phyloP scores from a whole-genome alignment of 1,284 basidiomycete species.

The Sutorius eximius region DNA sequence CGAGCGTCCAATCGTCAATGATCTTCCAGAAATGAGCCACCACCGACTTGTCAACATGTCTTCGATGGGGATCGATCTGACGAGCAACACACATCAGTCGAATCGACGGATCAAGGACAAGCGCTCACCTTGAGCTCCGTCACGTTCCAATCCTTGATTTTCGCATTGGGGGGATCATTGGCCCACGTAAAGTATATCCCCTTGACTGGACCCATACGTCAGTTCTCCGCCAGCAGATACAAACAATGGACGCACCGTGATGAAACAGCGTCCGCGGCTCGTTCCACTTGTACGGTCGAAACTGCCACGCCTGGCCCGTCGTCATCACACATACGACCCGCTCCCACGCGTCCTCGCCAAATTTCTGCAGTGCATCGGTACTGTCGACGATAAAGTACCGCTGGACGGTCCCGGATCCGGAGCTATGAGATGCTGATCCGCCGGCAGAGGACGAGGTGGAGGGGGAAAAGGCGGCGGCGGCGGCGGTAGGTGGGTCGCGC shows the following conservation, averaged over 20 bases:
- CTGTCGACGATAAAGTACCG: conserved; percentile 88
- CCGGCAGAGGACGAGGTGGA: neutral
- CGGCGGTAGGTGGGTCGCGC: conserved; percentile 59
- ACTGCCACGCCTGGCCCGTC: conserved; percentile 96
- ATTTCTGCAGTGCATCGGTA: conserved; percentile 88
- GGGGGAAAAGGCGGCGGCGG: conserved; percentile 14
- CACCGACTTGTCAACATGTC: conserved; percentile 94
- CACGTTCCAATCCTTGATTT: conserved; percentile 96
- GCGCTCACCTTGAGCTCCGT: conserved; percentile 78
- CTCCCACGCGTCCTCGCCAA: conserved; percentile 91
- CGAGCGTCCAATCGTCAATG: conserved; percentile 81
- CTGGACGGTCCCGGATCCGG: conserved; percentile 24
- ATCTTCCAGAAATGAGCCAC: conserved; percentile 95
- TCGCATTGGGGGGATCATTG: conserved; percentile 85
- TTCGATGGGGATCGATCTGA: conserved; percentile 84
- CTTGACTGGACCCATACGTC: conserved; percentile 59
- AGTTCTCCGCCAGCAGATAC: conserved; percentile 24
- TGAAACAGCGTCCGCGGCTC: conserved; percentile 91
- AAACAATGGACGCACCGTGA: conserved; percentile 58
- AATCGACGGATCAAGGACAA: neutral
- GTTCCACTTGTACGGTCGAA: conserved; percentile 93
- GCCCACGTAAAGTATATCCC: conserved; percentile 92
- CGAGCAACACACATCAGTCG: neutral
- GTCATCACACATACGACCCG: conserved; percentile 97
- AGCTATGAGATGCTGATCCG: conserved; percentile 12